These are phyloP conservation scores for Agapanthus africanus DNA, from an alignment of 106 monocot species.

Conservation along the genomic window DNA sequence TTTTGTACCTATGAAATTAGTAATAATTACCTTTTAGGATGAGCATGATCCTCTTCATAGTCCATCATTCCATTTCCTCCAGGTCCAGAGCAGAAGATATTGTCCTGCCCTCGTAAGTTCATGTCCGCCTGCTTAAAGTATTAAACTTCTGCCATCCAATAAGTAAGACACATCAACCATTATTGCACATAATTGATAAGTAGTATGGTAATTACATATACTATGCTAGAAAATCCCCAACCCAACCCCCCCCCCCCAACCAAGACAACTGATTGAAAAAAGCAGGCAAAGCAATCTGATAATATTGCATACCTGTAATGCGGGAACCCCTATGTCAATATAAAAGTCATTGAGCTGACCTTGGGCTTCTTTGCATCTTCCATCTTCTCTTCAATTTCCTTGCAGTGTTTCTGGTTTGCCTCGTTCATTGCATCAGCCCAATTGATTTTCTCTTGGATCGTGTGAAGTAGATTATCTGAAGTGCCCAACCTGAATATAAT, in stretches of 20 bases:
- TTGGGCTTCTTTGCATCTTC: conserved; percentile 94
- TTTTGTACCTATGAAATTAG: no score
- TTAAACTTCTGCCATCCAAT: conserved; percentile 77
- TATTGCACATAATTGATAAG: conserved; percentile 20
- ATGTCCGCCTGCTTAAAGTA: conserved; percentile 71
- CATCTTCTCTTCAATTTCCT: conserved; percentile 82
- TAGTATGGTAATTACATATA: neutral
- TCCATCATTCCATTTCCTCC: conserved; percentile 88
- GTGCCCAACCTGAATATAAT: conserved; percentile 70
- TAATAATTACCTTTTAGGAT: conserved; percentile 67
- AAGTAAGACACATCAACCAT: conserved; percentile 68
- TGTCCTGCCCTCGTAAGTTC: conserved; percentile 66
- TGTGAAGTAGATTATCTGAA: conserved; percentile 70
- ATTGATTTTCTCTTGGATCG: conserved; percentile 95
- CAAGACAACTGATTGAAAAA: neutral
- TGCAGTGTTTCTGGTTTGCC: conserved; percentile 66
- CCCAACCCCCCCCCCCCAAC: no score
- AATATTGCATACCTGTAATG: neutral
- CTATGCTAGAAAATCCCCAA: no score
- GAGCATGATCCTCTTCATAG: conserved; percentile 72
- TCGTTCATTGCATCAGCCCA: conserved; percentile 95
- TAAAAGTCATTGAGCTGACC: conserved; percentile 32
- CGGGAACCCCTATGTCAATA: neutral
- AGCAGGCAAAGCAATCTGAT: neutral
- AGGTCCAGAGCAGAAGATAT: conserved; percentile 31